Conservation (phyloP, 495 filamentous ascomycete genomes). For the Evernia prunastri region DNA sequence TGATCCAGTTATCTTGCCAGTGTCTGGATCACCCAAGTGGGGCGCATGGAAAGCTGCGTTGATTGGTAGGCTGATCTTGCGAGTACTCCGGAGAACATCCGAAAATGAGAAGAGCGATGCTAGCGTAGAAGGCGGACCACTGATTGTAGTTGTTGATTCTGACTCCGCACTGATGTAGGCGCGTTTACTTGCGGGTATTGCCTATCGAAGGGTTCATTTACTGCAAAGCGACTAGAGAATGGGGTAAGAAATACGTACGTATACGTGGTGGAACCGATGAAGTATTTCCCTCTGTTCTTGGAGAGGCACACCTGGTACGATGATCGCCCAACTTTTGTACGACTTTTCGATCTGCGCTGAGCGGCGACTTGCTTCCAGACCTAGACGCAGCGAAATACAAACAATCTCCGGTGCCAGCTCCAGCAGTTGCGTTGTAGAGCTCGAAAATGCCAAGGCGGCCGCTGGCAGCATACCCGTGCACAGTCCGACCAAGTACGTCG, state of each 20-base stretch:
- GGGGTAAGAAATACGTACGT: conserved; percentile 4
- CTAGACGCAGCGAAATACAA: conserved; percentile 16
- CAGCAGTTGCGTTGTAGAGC: conserved; percentile 9
- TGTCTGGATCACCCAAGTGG: conserved; percentile 9
- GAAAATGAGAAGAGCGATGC: conserved; percentile 12
- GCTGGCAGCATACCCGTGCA: conserved; percentile 21
- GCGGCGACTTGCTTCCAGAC: conserved; percentile 13
- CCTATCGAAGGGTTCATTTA: conserved; percentile 1
- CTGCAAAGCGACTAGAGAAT: not conserved
- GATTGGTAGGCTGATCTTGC: conserved; percentile 16
- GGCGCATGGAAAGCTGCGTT: conserved; percentile 15
- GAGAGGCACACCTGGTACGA: conserved; percentile 31
- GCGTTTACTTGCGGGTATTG: conserved; percentile 22
- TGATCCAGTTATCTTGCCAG: conserved; percentile 7
- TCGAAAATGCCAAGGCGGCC: conserved; percentile 16
- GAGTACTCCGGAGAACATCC: conserved; percentile 7
- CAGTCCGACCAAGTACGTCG: conserved; percentile 15
- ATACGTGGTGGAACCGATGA: conserved; percentile 27
- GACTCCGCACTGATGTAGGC: conserved; percentile 38
- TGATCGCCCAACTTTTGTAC: conserved; percentile 39
- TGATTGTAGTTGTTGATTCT: conserved; percentile 36
- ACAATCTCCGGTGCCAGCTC: conserved; percentile 19
- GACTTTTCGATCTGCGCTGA: conserved; percentile 16
- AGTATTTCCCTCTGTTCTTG: conserved; percentile 36
- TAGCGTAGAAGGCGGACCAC: conserved; percentile 36